Evolutionary conservation across 257 asterid species (phyloP).

Genomic region (Mentha longifolia): DNA sequence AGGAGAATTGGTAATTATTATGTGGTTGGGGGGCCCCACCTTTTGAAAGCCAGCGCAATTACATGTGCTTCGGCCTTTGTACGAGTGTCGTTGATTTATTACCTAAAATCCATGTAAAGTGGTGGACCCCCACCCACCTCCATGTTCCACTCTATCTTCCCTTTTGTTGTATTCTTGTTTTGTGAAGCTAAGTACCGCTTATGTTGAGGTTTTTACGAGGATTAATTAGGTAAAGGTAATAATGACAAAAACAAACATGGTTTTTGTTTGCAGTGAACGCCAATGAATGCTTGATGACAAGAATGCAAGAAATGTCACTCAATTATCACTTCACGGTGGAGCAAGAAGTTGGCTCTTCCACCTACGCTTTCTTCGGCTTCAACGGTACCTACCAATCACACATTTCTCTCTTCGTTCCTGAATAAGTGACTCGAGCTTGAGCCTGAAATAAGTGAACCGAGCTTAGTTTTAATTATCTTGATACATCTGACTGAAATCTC

Average conservation of each 20-base stretch:
- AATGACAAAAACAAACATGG: too few relatives aligned
- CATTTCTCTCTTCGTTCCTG: too few relatives aligned
- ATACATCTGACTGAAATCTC: too few relatives aligned
- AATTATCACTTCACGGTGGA: slow-evolving; percentile 92
- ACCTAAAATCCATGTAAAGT: too few relatives aligned
- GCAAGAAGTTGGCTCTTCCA: slow-evolving; percentile 98
- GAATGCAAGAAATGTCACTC: slow-evolving; percentile 98
- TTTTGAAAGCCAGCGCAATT: neutral
- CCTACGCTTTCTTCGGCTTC: slow-evolving; percentile 93
- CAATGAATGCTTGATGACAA: slow-evolving; percentile 94
- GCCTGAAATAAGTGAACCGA: too few relatives aligned
- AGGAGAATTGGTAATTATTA: too few relatives aligned
- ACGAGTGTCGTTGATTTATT: neutral
- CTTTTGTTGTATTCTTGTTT: too few relatives aligned
- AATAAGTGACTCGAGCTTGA: too few relatives aligned
- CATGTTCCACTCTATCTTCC: too few relatives aligned
- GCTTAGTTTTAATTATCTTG: too few relatives aligned
- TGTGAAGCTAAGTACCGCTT: neutral
- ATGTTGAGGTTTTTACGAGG: too few relatives aligned
- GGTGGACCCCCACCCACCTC: too few relatives aligned
- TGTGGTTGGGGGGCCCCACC: neutral
- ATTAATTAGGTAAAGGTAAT: neutral
- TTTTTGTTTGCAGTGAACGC: slow-evolving; percentile 67
- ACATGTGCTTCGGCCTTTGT: neutral
- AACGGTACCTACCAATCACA: slow-evolving; percentile 55